These are phyloP conservation scores for Umbilicaria muhlenbergii DNA, from an alignment of 495 filamentous ascomycete genomes.

Conservation along the genomic window DNA sequence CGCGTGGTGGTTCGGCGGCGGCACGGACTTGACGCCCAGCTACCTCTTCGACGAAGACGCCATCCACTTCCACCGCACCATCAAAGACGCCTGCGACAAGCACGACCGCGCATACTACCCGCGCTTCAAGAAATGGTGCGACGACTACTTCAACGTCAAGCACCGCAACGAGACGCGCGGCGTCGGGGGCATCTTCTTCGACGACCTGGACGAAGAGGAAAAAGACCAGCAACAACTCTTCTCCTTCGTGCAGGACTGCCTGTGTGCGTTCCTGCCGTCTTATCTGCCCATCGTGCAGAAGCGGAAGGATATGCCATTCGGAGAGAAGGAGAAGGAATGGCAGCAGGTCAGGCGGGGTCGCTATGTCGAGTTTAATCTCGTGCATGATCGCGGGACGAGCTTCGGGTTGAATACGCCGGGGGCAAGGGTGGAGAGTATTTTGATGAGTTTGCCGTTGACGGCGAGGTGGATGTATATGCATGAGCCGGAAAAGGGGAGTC, in stretches of 20 bases:
- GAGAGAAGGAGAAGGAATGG: conserved; percentile 78
- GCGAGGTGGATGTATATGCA: conserved; percentile 96
- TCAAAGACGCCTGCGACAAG: conserved; percentile 86
- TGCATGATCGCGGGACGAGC: conserved; percentile 89
- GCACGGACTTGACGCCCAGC: conserved; percentile 80
- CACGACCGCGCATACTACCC: conserved; percentile 90
- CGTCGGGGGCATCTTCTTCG: conserved; percentile 95
- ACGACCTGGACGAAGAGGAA: conserved; percentile 75
- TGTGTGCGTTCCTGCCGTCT: conserved; percentile 76
- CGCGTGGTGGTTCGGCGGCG: conserved; percentile 96
- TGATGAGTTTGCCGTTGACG: conserved; percentile 92
- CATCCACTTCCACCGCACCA: conserved; percentile 85
- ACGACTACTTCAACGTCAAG: conserved; percentile 88
- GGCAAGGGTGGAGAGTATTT: conserved; percentile 82
- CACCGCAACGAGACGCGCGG: conserved; percentile 84
- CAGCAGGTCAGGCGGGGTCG: conserved; percentile 83
- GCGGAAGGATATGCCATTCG: conserved; percentile 83
- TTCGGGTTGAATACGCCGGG: conserved; percentile 91
- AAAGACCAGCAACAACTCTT: conserved; percentile 86
- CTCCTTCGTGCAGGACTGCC: conserved; percentile 72
- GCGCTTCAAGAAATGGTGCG: conserved; percentile 95
- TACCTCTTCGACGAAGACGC: conserved; percentile 97
- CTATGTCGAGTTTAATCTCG: conserved; percentile 98
- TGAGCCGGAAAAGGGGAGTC: conserved; percentile 53
- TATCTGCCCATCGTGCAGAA: conserved; percentile 80